phyloP scores from a whole-genome alignment of 352 stramenopile species.

The Phytophthora sojae region DNA sequence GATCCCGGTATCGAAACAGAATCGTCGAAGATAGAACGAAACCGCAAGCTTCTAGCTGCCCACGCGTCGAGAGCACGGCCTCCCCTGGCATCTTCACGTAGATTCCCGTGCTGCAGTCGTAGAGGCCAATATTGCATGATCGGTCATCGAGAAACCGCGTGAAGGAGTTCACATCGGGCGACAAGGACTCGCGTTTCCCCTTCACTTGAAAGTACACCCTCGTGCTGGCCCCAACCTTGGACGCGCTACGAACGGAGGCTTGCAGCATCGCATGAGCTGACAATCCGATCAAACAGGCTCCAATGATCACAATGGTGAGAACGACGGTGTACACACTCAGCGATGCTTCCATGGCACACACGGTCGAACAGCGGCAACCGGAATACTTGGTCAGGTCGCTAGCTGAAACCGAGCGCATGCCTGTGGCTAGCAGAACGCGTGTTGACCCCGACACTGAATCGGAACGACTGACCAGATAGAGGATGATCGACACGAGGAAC shows the following conservation, averaged over 20 bases:
- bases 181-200: not conserved
- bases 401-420: constrained; percentile 35
- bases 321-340: constrained; percentile 31
- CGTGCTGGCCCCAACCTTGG: constrained; percentile 7
- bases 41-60: constrained; percentile 39
- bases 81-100: constrained; percentile 30
- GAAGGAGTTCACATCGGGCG: constrained; percentile 39
- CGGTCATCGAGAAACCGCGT: constrained; percentile 48
- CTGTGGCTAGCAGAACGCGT: constrained; percentile 28
- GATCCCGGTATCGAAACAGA: constrained; percentile 43
- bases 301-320: constrained; percentile 25
- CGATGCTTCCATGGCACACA: constrained; percentile 38
- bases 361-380: constrained; percentile 40
- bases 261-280: constrained; percentile 30
- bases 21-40: constrained; percentile 43
- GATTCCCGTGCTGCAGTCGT: constrained; percentile 40
- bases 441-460: constrained; percentile 9
- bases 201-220: constrained; percentile 1
- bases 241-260: constrained; percentile 1
- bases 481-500: constrained; percentile 30
- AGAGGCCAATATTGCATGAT: constrained; percentile 33
- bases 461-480: constrained; percentile 28
- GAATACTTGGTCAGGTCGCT: constrained; percentile 39
- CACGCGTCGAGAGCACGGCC: constrained; percentile 36
- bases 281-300: constrained; percentile 16